A percentile compares a stretch with the other conserved stretches of the same genome.
Conservation (phyloP, 768 basidiomycete genomes). For the Lactifluus subvellereus region DNA sequence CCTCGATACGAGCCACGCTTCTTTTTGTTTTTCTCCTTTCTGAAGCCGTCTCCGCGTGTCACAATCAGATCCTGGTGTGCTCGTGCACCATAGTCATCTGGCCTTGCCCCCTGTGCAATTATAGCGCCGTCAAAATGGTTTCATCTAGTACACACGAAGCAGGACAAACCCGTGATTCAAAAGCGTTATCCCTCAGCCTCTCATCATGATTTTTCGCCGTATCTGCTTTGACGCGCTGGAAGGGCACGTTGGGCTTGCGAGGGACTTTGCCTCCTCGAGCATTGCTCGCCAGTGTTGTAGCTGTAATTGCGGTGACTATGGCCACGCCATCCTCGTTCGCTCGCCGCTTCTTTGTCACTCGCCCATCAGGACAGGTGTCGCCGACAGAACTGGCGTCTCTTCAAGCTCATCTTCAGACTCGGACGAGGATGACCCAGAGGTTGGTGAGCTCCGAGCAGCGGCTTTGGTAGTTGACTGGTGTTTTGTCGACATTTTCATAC, state of each 20-base stretch:
- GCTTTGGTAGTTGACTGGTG: background rate
- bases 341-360: slow-evolving; percentile 20
- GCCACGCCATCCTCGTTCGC: slow-evolving; percentile 14
- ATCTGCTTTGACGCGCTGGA: slow-evolving; percentile 72
- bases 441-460: slow-evolving; percentile 10
- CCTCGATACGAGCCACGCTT: slow-evolving; percentile 92
- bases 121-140: slow-evolving; percentile 1
- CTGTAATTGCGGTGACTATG: slow-evolving; percentile 8
- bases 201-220: slow-evolving; percentile 45
- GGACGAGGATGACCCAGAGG: slow-evolving; percentile 25
- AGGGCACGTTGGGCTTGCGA: slow-evolving; percentile 54
- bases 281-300: slow-evolving; percentile 12
- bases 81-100: slow-evolving; percentile 80
- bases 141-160: slow-evolving; percentile 5
- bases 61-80: slow-evolving; percentile 87
- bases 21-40: slow-evolving; percentile 99
- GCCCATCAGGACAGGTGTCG: background rate
- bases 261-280: slow-evolving; percentile 32
- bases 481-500: slow-evolving; percentile 4
- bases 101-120: slow-evolving; percentile 47
- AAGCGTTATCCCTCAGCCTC: slow-evolving; percentile 65
- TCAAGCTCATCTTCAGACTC: slow-evolving; percentile 15
- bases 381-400: background rate
- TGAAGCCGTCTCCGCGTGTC: slow-evolving; percentile 90
- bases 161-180: slow-evolving; percentile 63